phyloP scores from a whole-genome alignment of 768 basidiomycete species.

The Lactifluus pinguis region DNA sequence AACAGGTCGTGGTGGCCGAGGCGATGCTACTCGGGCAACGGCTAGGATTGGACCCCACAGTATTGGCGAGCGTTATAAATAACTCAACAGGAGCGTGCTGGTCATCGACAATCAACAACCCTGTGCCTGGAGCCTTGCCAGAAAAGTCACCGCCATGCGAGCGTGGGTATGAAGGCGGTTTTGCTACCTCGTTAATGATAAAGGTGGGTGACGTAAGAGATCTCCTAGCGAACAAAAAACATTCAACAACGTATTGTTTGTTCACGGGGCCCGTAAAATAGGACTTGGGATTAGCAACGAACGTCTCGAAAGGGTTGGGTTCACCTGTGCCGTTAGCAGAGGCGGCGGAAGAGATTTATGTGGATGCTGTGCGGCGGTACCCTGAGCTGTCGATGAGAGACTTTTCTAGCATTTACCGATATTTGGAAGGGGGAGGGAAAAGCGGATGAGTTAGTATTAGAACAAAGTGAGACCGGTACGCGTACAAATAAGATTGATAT shows the following conservation, averaged over 20 bases:
- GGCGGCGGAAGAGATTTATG: conserved; percentile 57
- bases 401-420: conserved; percentile 74
- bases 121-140: conserved; percentile 65
- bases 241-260: conserved; percentile 12
- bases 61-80: conserved; percentile 79
- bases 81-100: conserved; percentile 78
- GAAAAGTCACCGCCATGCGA: conserved; percentile 75
- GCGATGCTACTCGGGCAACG: conserved; percentile 82
- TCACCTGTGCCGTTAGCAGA: conserved; percentile 57
- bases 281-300: conserved; percentile 79
- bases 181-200: conserved; percentile 74
- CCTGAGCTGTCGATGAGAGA: conserved; percentile 62
- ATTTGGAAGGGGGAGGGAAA: conserved; percentile 34
- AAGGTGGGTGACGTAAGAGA: conserved; percentile 40
- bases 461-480: background rate
- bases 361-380: conserved; percentile 38
- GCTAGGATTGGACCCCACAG: conserved; percentile 66
- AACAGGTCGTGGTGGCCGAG: conserved; percentile 81
- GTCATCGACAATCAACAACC: conserved; percentile 82
- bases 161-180: conserved; percentile 77
- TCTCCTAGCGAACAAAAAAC: background rate
- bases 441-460: background rate
- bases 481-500: background rate
- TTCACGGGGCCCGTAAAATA: conserved; percentile 23
- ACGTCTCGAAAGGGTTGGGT: conserved; percentile 42